Percentiles rank a stretch among this genome's conserved stretches.
Evolutionary conservation across 1,284 basidiomycete species (phyloP).

Genomic region (Pulveroboletus sp.): DNA sequence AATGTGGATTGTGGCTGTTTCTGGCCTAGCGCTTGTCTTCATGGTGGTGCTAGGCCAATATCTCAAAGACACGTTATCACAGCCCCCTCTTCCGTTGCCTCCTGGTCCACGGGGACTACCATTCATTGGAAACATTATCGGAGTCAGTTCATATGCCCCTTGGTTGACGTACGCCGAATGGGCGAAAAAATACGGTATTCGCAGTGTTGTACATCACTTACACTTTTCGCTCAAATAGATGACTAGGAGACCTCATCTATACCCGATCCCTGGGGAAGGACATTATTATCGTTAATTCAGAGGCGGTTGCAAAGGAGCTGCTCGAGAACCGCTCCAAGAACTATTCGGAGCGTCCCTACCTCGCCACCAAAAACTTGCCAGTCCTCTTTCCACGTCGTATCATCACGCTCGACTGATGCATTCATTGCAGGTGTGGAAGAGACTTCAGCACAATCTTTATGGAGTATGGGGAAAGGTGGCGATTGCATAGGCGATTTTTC

Average conservation of each 20-base stretch:
- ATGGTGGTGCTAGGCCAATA: too few species aligned
- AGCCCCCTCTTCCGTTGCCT: conserved; percentile 6
- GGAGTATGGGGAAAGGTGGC: conserved; percentile 20
- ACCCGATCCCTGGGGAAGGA: conserved; percentile 14
- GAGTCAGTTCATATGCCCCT: conserved; percentile 16
- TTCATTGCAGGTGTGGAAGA: conserved; percentile 15
- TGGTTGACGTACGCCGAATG: conserved; percentile 20
- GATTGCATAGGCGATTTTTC: conserved; percentile 23
- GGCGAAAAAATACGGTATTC: conserved; percentile 20
- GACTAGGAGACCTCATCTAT: conserved; percentile 21
- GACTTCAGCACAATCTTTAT: conserved; percentile 14
- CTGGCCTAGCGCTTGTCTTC: too few species aligned
- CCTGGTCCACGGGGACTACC: conserved; percentile 21
- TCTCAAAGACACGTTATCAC: too few species aligned
- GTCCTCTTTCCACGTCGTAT: not conserved
- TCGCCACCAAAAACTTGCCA: conserved; percentile 18
- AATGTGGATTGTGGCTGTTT: too few species aligned
- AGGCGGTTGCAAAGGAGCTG: conserved; percentile 23
- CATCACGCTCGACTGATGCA: not conserved
- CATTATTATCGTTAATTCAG: conserved; percentile 23
- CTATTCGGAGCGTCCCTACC: conserved; percentile 15
- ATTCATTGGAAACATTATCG: conserved; percentile 22
- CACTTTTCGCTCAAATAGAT: not conserved
- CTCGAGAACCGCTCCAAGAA: conserved; percentile 21
- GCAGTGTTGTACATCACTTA: not conserved